Evolutionary conservation across 495 filamentous ascomycete species (phyloP).

Genomic region (Cairneyella variabilis): DNA sequence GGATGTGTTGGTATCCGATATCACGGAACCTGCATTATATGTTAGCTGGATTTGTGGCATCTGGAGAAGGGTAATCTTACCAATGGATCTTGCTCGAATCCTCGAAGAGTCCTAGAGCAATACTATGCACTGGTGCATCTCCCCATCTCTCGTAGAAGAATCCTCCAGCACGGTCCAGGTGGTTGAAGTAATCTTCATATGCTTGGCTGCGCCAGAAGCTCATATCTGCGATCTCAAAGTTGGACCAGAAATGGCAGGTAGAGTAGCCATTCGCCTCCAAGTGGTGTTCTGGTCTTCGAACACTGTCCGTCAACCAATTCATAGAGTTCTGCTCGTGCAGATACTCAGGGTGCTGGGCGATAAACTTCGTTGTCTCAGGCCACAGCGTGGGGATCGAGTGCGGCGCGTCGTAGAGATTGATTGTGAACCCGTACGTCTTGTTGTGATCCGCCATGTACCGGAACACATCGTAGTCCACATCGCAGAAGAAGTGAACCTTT

Average conservation of each 20-base stretch:
- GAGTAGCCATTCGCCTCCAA: constrained; percentile 83
- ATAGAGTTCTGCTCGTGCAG: constrained; percentile 79
- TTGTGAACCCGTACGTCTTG: constrained; percentile 98
- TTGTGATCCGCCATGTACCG: constrained; percentile 96
- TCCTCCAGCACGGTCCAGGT: constrained; percentile 88
- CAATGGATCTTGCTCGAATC: constrained; percentile 91
- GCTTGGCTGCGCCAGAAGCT: constrained; percentile 87
- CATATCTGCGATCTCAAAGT: constrained; percentile 97
- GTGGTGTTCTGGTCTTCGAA: constrained; percentile 75
- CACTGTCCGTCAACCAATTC: constrained; percentile 78
- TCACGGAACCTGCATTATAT: constrained; percentile 83
- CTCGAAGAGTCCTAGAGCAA: constrained; percentile 91
- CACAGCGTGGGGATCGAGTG: constrained; percentile 84
- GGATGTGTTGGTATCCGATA: constrained; percentile 97
- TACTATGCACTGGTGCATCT: constrained; percentile 95
- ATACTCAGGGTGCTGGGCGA: constrained; percentile 79
- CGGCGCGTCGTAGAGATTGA: constrained; percentile 93
- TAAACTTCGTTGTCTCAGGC: constrained; percentile 89
- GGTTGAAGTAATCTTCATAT: constrained; percentile 95
- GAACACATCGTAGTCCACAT: constrained; percentile 98
- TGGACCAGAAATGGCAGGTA: constrained; percentile 99
- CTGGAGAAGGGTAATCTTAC: constrained; percentile 46
- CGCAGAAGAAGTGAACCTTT: constrained; percentile 99
- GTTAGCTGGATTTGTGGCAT: background rate
- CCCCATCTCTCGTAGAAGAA: constrained; percentile 99